Conservation (phyloP, 1,284 basidiomycete genomes). For the Phaffia rhodozyma region DNA sequence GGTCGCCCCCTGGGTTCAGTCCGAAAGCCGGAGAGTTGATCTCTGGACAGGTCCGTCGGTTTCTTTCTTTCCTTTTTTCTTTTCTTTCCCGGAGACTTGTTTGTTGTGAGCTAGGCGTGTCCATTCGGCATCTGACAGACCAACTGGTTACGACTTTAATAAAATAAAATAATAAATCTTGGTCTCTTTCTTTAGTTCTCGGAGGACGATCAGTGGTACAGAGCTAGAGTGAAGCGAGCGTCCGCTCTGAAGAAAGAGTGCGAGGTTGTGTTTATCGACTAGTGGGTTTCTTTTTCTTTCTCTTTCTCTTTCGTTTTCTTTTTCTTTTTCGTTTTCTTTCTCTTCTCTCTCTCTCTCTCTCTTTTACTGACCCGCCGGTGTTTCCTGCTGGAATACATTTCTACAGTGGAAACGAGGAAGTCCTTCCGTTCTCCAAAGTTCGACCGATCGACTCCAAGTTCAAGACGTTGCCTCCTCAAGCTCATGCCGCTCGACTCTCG, state of each 20-base stretch:
- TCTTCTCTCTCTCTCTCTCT: neutral
- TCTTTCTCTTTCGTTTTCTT: neutral
- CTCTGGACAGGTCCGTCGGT: slow-evolving; percentile 42
- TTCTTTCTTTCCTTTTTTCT: neutral
- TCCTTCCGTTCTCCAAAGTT: slow-evolving; percentile 52
- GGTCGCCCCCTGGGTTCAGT: slow-evolving; percentile 49
- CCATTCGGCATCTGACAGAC: too few species aligned
- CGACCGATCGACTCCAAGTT: slow-evolving; percentile 75
- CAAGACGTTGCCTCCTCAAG: slow-evolving; percentile 62
- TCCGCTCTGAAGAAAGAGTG: slow-evolving; percentile 63
- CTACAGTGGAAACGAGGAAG: slow-evolving; percentile 73
- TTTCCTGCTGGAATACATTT: neutral
- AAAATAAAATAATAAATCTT: neutral
- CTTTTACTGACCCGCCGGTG: neutral
- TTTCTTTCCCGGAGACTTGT: neutral
- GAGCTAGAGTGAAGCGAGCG: slow-evolving; percentile 69
- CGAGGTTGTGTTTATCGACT: slow-evolving; percentile 37
- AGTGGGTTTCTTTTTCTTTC: slow-evolving; percentile 20
- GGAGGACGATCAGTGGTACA: slow-evolving; percentile 79
- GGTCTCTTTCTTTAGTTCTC: slow-evolving; percentile 51
- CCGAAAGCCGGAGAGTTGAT: slow-evolving; percentile 80
- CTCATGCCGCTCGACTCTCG: slow-evolving; percentile 35
- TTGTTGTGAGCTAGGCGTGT: too few species aligned
- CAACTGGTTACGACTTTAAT: too few species aligned
- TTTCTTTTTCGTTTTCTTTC: neutral